phyloP scores from a whole-genome alignment of 2,329 filamentous ascomycete genomes.

The Leptographium flavum region DNA sequence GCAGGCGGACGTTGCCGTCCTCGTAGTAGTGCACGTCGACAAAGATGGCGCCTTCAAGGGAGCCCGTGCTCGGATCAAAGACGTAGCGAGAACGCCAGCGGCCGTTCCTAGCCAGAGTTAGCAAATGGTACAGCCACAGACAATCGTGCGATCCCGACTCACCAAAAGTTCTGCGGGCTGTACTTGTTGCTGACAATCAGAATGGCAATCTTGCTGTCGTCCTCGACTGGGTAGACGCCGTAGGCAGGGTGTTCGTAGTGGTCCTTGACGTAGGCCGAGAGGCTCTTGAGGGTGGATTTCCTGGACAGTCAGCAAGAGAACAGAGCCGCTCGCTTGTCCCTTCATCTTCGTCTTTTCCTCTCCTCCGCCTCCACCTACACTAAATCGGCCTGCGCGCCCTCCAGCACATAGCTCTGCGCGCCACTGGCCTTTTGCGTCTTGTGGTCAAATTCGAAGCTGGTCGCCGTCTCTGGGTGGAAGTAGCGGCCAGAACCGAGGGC shows the following conservation, averaged over 20 bases:
- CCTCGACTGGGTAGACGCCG: constrained; percentile 68
- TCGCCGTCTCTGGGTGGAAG: constrained; percentile 78
- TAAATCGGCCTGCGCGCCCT: constrained; percentile 63
- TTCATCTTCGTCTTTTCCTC: background rate
- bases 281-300: constrained; percentile 68
- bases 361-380: no score
- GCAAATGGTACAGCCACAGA: background rate
- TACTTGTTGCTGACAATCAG: constrained; percentile 92
- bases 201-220: constrained; percentile 63
- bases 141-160: constrained; percentile 12
- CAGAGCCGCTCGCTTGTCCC: background rate
- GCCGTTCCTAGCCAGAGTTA: constrained; percentile 54
- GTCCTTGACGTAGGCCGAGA: constrained; percentile 65
- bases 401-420: constrained; percentile 64
- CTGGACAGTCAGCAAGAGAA: constrained; percentile 31
- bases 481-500: constrained; percentile 68
- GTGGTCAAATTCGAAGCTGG: constrained; percentile 83
- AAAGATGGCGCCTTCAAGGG: constrained; percentile 66
- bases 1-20: constrained; percentile 88
- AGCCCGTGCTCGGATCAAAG: constrained; percentile 53
- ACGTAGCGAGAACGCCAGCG: constrained; percentile 87
- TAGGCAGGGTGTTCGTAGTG: constrained; percentile 75
- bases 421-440: constrained; percentile 67
- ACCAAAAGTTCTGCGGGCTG: constrained; percentile 97
- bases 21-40: constrained; percentile 99